Evolutionary conservation across 1,139 yeast genomes (phyloP).

Genomic region (Lodderomyces theae): DNA sequence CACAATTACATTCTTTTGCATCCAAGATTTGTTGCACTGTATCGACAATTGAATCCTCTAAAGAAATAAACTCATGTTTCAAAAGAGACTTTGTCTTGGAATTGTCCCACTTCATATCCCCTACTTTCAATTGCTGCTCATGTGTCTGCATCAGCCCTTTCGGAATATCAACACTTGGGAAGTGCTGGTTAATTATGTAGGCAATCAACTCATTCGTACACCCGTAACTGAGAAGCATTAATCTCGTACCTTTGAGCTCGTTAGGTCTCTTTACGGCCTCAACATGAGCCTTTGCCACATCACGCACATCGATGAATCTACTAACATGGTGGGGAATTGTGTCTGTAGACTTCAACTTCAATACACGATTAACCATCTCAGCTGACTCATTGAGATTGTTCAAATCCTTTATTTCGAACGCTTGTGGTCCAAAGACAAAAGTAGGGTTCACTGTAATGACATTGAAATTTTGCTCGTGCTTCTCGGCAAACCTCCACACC

Average conservation of each 20-base stretch:
- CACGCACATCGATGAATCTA: conserved; percentile 48
- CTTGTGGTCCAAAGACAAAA: conserved; percentile 47
- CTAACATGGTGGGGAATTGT: conserved; percentile 16
- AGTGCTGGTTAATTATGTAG: conserved; percentile 22
- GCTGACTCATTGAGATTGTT: conserved; percentile 25
- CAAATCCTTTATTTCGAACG: conserved; percentile 28
- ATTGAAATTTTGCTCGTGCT: conserved; percentile 35
- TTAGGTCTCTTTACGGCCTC: conserved; percentile 31
- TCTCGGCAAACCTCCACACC: conserved; percentile 32
- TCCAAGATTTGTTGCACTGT: conserved; percentile 22
- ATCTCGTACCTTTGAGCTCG: conserved; percentile 24
- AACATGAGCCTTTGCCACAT: conserved; percentile 52
- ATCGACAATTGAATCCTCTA: conserved; percentile 36
- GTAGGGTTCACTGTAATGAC: conserved; percentile 45
- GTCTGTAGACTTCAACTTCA: conserved; percentile 18
- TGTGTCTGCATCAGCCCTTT: conserved; percentile 17
- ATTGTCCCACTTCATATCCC: conserved; percentile 20
- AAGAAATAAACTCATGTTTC: conserved; percentile 31
- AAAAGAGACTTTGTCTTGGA: conserved; percentile 26
- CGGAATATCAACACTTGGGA: conserved; percentile 13
- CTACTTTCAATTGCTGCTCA: conserved; percentile 3
- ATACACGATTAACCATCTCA: conserved; percentile 26
- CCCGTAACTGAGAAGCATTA: conserved; percentile 25
- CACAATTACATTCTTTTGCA: conserved; percentile 13
- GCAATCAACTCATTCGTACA: conserved; percentile 22